phyloP scores from a whole-genome alignment of 371 early-diverging fungal genomes.

The Parasitella parasitica region DNA sequence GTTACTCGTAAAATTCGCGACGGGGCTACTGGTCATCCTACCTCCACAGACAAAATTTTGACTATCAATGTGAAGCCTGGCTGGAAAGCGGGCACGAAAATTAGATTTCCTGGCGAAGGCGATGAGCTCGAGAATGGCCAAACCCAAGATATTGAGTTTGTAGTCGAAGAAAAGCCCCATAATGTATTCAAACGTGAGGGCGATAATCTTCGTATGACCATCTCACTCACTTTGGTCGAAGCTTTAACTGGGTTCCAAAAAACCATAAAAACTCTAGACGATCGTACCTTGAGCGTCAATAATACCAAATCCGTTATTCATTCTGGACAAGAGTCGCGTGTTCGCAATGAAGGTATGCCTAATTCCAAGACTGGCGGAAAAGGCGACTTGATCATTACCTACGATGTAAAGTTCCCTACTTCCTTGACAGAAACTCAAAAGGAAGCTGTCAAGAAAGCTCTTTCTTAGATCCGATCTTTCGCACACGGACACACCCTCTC shows the following conservation, averaged over 20 bases:
- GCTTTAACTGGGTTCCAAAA: conserved; percentile 83
- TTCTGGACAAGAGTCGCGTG: conserved; percentile 76
- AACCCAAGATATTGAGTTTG: conserved; percentile 90
- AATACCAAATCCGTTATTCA: conserved; percentile 56
- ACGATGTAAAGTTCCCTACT: conserved; percentile 74
- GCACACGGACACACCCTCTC: background rate
- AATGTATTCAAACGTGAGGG: conserved; percentile 85
- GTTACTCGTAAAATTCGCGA: conserved; percentile 76
- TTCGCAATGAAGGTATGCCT: conserved; percentile 93
- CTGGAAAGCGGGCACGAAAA: conserved; percentile 98
- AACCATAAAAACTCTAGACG: conserved; percentile 78
- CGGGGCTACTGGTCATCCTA: conserved; percentile 47
- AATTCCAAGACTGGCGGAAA: conserved; percentile 79
- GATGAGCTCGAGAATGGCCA: conserved; percentile 84
- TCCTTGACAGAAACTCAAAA: conserved; percentile 71
- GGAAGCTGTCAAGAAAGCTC: conserved; percentile 18
- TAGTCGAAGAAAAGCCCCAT: conserved; percentile 95
- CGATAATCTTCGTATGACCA: conserved; percentile 71
- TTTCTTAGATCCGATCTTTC: conserved; percentile 17
- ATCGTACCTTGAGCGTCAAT: conserved; percentile 69
- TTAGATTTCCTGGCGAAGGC: conserved; percentile 92
- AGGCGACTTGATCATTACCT: conserved; percentile 79
- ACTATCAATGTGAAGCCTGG: conserved; percentile 92
- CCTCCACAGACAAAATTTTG: conserved; percentile 79
- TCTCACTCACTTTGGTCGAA: conserved; percentile 77